Evolutionary conservation across 805 yeast species (phyloP).

Genomic region (Teunomyces barrocoloradensis): DNA sequence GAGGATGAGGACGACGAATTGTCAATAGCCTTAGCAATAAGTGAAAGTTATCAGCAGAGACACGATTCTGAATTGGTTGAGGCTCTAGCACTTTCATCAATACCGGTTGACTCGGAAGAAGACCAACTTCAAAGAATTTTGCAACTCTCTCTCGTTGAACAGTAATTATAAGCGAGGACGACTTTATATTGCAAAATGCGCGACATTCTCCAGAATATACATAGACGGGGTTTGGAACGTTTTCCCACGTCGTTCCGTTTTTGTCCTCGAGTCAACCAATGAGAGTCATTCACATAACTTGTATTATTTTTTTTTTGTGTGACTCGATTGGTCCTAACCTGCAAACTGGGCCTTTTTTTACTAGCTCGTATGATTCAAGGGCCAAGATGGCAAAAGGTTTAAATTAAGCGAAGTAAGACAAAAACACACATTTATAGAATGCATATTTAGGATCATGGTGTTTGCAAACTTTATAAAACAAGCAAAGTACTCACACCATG

Average conservation of each 20-base stretch:
- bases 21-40: slow-evolving; percentile 32
- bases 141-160: slow-evolving; percentile 21
- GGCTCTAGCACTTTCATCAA: neutral
- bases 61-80: slow-evolving; percentile 29
- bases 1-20: slow-evolving; percentile 27
- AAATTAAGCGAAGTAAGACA: neutral
- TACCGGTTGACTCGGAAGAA: slow-evolving; percentile 9
- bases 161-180: neutral
- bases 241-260: neutral
- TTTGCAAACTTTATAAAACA: slow-evolving; percentile 14
- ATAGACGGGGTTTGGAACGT: neutral
- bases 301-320: neutral
- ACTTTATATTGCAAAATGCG: neutral
- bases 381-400: neutral
- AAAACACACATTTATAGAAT: neutral
- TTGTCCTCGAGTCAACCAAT: neutral
- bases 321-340: neutral
- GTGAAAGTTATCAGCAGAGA: slow-evolving; percentile 22
- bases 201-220: neutral
- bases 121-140: slow-evolving; percentile 18
- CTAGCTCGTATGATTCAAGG: neutral
- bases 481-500: slow-evolving; percentile 15
- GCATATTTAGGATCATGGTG: slow-evolving; percentile 7
- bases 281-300: neutral
- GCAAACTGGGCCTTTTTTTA: slow-evolving; percentile 5